Base-by-base conservation (phyloP, 805 yeast species). In the Starmerella apicola region DNA sequence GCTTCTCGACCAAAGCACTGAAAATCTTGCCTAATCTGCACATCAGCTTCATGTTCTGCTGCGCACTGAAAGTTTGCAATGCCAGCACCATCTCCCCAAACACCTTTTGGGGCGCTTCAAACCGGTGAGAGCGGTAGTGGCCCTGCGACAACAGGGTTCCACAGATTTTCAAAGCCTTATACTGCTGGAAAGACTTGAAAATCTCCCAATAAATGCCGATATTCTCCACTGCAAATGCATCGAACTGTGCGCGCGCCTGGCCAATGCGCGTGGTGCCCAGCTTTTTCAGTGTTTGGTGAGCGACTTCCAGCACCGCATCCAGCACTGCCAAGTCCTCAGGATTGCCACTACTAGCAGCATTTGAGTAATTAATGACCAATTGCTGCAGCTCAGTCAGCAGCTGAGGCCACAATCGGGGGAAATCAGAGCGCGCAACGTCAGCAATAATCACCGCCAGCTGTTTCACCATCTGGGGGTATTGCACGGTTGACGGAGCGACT, bases 371-470 rank as follows among this genome's bases (percentile, higher is more conserved):
- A 1, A 36, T 3, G 5, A 37, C 33, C 26, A 43, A 28, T 2
- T 41, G 36, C 23, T 48, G 41, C 12, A 61, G 65, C 12, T 76
- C 77, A 41, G 81, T 86, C 53, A 91, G 80, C 16, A 91, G 55
- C 2, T 69, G 59, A 0, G 93, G 85, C 96, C 96, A 91, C 34
- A 78, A 85, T 2, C 63, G 58, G 0, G 97, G 96, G 55, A 82
- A 91, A 52, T 91, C 98, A 41, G 74, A 65, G 37, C 96, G 63
- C 20, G 81, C 79, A 21, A 91, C 80, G 44, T 78, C 67, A 1
- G 94, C 78, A 5, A 81, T 65, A 0, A 93, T 78, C 48, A 81
- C 80, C 0, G 96, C 93, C 56, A 82, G 81, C 60, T 91, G 97
- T 23, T 80, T 70, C 23, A 79, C 63, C 43, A 88, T 65, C 54